These are phyloP conservation scores for Blastobotrys mokoenaii DNA, from an alignment of 805 yeast species.

Conservation along the genomic window DNA sequence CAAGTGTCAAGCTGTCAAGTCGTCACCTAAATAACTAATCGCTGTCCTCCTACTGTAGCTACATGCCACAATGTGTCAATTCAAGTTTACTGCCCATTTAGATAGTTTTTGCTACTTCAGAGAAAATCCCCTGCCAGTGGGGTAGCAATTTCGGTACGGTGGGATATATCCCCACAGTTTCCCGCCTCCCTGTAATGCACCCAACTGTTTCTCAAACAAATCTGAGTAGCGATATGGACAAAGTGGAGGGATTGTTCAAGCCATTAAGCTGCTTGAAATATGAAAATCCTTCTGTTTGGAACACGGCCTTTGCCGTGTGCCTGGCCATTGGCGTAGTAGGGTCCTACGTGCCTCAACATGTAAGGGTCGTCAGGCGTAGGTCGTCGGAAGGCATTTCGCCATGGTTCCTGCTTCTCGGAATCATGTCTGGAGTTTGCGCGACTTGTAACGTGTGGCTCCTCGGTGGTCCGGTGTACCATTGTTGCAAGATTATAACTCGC, in stretches of 20 bases:
- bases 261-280: not conserved
- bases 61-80: no score
- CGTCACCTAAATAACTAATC: no score
- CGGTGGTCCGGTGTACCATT: constrained; percentile 50
- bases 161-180: no score
- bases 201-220: no score
- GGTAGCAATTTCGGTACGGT: no score
- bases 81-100: no score
- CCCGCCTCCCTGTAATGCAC: no score
- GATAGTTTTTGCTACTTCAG: no score
- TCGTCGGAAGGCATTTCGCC: constrained; percentile 78
- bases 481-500: constrained; percentile 41
- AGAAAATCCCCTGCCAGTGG: no score
- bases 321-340: constrained; percentile 60
- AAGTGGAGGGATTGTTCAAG: not conserved
- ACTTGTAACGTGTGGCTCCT: constrained; percentile 57
- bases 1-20: no score
- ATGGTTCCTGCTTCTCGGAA: constrained; percentile 59
- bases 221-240: not conserved
- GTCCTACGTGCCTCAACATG: constrained; percentile 72
- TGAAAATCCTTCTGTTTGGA: constrained; percentile 38
- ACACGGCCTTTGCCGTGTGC: constrained; percentile 41
- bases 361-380: constrained; percentile 44
- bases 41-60: no score
- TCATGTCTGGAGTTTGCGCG: constrained; percentile 59